phyloP scores from a whole-genome alignment of 2,329 filamentous ascomycete species.

The Allantophomopsis cytisporea region DNA sequence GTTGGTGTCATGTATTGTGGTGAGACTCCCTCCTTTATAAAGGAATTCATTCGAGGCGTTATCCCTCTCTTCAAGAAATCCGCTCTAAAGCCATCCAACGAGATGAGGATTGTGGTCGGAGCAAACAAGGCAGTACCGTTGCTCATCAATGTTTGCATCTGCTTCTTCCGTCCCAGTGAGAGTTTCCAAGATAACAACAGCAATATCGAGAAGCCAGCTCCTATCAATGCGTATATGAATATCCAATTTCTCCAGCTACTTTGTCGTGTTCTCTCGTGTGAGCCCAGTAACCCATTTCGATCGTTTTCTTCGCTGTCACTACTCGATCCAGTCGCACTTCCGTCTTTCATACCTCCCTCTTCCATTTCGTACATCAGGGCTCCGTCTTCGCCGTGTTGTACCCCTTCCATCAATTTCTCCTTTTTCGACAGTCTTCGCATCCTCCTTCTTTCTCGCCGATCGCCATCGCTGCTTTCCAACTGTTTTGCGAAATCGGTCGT shows the following conservation, averaged over 20 bases:
- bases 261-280: conserved; percentile 32
- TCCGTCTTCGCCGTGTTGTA: conserved; percentile 52
- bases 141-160: conserved; percentile 29
- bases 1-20: conserved; percentile 87
- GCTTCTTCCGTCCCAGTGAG: conserved; percentile 29
- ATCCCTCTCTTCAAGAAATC: conserved; percentile 75
- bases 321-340: conserved; percentile 48
- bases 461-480: conserved; percentile 17
- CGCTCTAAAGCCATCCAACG: conserved; percentile 87
- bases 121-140: conserved; percentile 86
- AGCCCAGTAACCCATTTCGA: conserved; percentile 31
- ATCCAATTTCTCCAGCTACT: conserved; percentile 39
- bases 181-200: conserved; percentile 45
- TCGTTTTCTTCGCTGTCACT: conserved; percentile 46
- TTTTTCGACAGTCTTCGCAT: conserved; percentile 32
- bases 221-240: conserved; percentile 36
- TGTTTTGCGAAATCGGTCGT: conserved; percentile 1
- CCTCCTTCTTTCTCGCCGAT: conserved; percentile 35
- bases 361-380: conserved; percentile 87
- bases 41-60: conserved; percentile 65
- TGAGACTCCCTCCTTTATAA: conserved; percentile 74
- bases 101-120: conserved; percentile 87
- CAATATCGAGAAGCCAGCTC: conserved; percentile 39
- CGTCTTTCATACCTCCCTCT: conserved; percentile 58
- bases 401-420: conserved; percentile 36